Conservation (phyloP, 2,329 filamentous ascomycete species). For the Colletotrichum ledebouriae region DNA sequence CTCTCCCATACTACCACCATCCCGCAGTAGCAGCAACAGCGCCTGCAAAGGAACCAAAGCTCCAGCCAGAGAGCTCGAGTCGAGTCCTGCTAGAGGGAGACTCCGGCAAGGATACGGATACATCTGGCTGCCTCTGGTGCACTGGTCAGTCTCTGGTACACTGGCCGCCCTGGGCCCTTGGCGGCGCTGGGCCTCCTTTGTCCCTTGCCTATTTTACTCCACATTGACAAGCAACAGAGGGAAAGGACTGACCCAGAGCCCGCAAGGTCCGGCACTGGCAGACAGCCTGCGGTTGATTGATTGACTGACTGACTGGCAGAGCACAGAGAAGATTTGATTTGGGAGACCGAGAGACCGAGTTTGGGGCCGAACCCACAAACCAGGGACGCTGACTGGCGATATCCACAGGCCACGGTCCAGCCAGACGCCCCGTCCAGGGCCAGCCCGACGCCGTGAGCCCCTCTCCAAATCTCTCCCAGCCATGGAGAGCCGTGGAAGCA, state of each 20-base stretch:
- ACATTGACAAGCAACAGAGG: constrained; percentile 6
- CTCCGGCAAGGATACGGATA: constrained; percentile 21
- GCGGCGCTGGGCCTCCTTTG: constrained; percentile 19
- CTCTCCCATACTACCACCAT: not conserved
- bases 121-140: constrained; percentile 24
- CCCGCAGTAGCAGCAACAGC: no score
- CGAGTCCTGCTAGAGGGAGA: not conserved
- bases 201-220: constrained; percentile 29
- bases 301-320: no score
- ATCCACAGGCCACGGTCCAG: constrained; percentile 41
- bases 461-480: constrained; percentile 30
- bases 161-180: constrained; percentile 2
- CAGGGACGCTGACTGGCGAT: constrained; percentile 21
- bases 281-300: not conserved
- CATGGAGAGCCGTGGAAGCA: constrained; percentile 11
- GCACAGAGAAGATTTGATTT: no score
- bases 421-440: constrained; percentile 34
- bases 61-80: not conserved
- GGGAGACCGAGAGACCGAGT: not conserved
- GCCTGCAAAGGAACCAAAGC: no score
- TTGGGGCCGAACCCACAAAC: constrained; percentile 18
- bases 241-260: constrained; percentile 18
- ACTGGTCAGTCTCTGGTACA: constrained; percentile 22
- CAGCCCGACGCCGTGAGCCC: constrained; percentile 22
- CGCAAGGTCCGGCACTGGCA: not conserved